These are phyloP conservation scores for Letharia lupina DNA, from an alignment of 495 filamentous ascomycete species.

Conservation along the genomic window DNA sequence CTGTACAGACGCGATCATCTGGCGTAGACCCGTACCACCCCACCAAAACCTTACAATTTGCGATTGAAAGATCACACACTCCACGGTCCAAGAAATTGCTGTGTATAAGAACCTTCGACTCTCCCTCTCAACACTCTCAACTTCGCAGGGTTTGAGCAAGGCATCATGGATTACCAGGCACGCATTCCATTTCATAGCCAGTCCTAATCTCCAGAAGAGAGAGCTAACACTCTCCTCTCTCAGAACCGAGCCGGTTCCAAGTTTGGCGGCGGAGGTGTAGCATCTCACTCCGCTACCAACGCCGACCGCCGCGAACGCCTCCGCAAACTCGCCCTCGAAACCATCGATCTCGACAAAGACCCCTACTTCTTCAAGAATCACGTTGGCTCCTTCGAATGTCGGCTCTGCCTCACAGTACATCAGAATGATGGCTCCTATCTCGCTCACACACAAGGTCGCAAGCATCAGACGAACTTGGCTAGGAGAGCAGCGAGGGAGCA, in stretches of 20 bases:
- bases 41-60: background rate
- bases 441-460: constrained; percentile 95
- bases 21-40: too few relatives aligned
- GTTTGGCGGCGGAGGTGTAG: constrained; percentile 95
- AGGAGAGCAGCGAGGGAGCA: constrained; percentile 88
- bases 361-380: constrained; percentile 99
- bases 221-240: constrained; percentile 28
- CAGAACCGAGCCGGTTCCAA: constrained; percentile 96
- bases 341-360: constrained; percentile 98
- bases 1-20: too few relatives aligned
- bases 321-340: constrained; percentile 94
- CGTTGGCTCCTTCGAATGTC: constrained; percentile 95
- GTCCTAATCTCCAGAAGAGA: background rate
- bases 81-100: background rate
- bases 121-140: background rate
- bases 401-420: constrained; percentile 96
- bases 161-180: constrained; percentile 55
- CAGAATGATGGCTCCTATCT: constrained; percentile 99
- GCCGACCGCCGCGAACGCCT: constrained; percentile 95
- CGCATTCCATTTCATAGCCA: constrained; percentile 3
- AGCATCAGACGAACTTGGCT: constrained; percentile 99
- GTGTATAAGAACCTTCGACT: too few relatives aligned
- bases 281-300: constrained; percentile 86
- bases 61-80: background rate
- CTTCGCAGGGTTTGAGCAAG: too few relatives aligned